Percentiles rank a stretch among this genome's conserved stretches.
Evolutionary conservation across 371 early-diverging fungal species (phyloP).

Genomic region (Nematocida sp.): DNA sequence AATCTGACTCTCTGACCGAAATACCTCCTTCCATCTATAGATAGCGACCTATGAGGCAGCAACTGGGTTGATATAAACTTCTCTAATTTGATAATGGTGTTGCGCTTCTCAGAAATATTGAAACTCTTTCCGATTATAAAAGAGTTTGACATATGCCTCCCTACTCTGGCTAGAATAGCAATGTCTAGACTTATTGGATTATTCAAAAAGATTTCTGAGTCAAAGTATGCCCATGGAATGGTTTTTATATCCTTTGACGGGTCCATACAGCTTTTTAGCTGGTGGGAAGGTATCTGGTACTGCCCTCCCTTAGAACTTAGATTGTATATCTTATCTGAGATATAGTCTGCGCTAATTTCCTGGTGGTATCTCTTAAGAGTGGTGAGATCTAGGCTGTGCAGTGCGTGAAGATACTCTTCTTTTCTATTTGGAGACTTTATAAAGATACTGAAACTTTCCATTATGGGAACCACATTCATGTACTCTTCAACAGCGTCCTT

Average conservation of each 20-base stretch:
- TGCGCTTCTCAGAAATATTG: too few species aligned
- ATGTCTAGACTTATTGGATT: neutral
- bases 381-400: neutral
- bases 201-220: constrained; percentile 1
- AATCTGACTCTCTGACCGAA: too few species aligned
- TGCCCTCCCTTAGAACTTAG: too few species aligned
- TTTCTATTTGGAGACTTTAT: neutral
- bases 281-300: too few species aligned
- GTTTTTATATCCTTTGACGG: too few species aligned
- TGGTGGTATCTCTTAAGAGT: neutral
- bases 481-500: neutral
- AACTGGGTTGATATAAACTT: too few species aligned
- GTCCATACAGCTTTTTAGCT: too few species aligned
- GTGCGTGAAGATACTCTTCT: neutral
- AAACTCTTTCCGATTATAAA: too few species aligned
- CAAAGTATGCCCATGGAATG: constrained; percentile 30
- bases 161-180: neutral
- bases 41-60: too few species aligned
- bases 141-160: neutral
- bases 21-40: too few species aligned
- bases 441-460: neutral
- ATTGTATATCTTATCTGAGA: neutral
- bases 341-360: neutral
- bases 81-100: too few species aligned
- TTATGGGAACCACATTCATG: neutral